These are phyloP conservation scores for Dorcoceras hygrometricum DNA, from an alignment of 257 asterid species.

Conservation along the genomic window DNA sequence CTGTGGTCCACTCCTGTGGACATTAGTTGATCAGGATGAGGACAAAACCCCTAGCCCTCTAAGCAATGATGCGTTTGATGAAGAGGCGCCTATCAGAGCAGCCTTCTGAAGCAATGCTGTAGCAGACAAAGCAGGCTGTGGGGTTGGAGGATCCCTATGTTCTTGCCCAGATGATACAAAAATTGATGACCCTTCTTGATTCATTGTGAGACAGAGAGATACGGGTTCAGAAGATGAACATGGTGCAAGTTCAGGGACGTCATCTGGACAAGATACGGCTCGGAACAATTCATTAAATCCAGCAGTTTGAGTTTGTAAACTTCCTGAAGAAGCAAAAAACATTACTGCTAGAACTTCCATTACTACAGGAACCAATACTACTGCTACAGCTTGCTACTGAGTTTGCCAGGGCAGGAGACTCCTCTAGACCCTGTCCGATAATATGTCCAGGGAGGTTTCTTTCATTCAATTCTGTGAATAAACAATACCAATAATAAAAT, in stretches of 20 bases:
- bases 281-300: slow-evolving; percentile 29
- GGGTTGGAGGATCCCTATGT: slow-evolving; percentile 36
- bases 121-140: slow-evolving; percentile 55
- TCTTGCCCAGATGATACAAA: slow-evolving; percentile 44
- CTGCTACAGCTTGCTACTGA: slow-evolving; percentile 29
- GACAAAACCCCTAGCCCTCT: slow-evolving; percentile 40
- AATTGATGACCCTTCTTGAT: slow-evolving; percentile 37
- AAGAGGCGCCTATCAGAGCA: slow-evolving; percentile 44
- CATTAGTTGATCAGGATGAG: slow-evolving; percentile 25
- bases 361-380: slow-evolving; percentile 34
- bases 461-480: slow-evolving; percentile 31
- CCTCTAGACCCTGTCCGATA: slow-evolving; percentile 32
- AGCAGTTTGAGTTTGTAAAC: slow-evolving; percentile 33
- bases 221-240: slow-evolving; percentile 38
- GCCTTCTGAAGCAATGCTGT: slow-evolving; percentile 57
- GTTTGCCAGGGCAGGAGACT: slow-evolving; percentile 21
- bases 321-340: slow-evolving; percentile 44
- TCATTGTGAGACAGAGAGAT: slow-evolving; percentile 41
- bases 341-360: slow-evolving; percentile 34
- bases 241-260: slow-evolving; percentile 25
- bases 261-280: slow-evolving; percentile 27
- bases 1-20: slow-evolving; percentile 30
- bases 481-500: slow-evolving; percentile 9
- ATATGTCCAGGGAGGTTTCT: slow-evolving; percentile 10
- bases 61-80: slow-evolving; percentile 38